A percentile compares a stretch with the other conserved stretches of the same genome.
phyloP scores from a whole-genome alignment of 106 monocot genomes.

The Vanilla planifolia region DNA sequence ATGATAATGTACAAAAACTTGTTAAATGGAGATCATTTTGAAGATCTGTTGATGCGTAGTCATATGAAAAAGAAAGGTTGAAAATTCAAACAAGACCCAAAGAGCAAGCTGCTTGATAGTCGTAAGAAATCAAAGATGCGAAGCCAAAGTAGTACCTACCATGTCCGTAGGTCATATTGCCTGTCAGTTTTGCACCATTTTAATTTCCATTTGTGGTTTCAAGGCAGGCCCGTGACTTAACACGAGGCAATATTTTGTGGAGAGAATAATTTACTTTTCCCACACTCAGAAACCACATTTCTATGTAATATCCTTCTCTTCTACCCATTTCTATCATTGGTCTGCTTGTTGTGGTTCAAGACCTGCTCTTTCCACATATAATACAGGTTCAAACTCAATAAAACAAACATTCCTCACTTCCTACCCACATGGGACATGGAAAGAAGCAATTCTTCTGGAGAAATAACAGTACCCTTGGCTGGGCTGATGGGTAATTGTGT shows the following conservation, averaged over 20 bases:
- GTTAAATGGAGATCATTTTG: too few relatives aligned
- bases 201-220: slow-evolving; percentile 4
- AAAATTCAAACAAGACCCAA: too few relatives aligned
- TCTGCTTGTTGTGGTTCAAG: neutral
- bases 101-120: too few relatives aligned
- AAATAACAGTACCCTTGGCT: slow-evolving; percentile 8
- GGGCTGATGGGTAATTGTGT: slow-evolving; percentile 7
- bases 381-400: neutral
- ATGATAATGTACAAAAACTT: too few relatives aligned
- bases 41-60: too few relatives aligned
- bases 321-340: slow-evolving; percentile 5
- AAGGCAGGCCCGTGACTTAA: slow-evolving; percentile 24
- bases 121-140: too few relatives aligned
- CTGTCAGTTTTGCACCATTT: too few relatives aligned
- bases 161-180: too few relatives aligned
- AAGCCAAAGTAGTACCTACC: too few relatives aligned
- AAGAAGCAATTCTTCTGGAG: slow-evolving; percentile 11
- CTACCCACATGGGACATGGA: slow-evolving; percentile 8
- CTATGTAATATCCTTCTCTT: slow-evolving; percentile 8
- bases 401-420: slow-evolving; percentile 17
- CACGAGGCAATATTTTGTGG: neutral
- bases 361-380: slow-evolving; percentile 5
- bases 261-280: slow-evolving; percentile 9
- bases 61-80: too few relatives aligned
- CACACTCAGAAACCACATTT: slow-evolving; percentile 5